Conservation (phyloP, 1,284 basidiomycete species). For the Sparassis latifolia region DNA sequence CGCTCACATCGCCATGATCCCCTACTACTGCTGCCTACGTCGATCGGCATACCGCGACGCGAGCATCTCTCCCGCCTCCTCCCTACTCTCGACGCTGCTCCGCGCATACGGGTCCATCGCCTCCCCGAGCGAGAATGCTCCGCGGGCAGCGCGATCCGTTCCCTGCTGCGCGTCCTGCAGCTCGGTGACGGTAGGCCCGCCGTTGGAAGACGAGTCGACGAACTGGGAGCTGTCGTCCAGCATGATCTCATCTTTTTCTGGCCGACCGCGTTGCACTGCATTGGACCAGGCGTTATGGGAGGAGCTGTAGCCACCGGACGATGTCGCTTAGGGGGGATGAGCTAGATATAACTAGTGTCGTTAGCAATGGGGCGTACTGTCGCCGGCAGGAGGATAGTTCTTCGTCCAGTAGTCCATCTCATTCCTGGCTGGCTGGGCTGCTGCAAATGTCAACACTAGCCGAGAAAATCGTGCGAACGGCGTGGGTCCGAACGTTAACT, state of each 20-base stretch:
- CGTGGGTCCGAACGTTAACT: neutral
- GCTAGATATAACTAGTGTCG: neutral
- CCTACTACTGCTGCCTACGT: constrained; percentile 14
- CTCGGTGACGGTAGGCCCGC: constrained; percentile 16
- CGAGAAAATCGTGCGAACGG: neutral
- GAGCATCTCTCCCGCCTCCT: constrained; percentile 23
- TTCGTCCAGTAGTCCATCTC: neutral
- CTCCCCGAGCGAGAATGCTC: constrained; percentile 2
- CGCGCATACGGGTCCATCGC: constrained; percentile 20
- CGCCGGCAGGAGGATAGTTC: constrained; percentile 5
- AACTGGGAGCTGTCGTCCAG: neutral
- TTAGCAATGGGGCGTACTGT: constrained; percentile 1
- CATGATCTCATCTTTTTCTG: neutral
- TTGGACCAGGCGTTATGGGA: constrained; percentile 17
- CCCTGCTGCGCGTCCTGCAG: constrained; percentile 25
- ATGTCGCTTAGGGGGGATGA: constrained; percentile 22
- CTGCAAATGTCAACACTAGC: neutral
- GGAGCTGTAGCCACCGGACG: constrained; percentile 28
- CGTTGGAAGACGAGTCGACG: constrained; percentile 4
- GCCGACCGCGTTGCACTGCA: constrained; percentile 13
- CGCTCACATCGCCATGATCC: too few species aligned
- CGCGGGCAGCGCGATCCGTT: constrained; percentile 17
- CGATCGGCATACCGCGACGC: constrained; percentile 21
- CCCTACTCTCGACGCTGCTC: constrained; percentile 22
- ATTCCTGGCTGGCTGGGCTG: neutral